Evolutionary conservation across 2,329 filamentous ascomycete genomes (phyloP).

Genomic region (Leptographium procerum): DNA sequence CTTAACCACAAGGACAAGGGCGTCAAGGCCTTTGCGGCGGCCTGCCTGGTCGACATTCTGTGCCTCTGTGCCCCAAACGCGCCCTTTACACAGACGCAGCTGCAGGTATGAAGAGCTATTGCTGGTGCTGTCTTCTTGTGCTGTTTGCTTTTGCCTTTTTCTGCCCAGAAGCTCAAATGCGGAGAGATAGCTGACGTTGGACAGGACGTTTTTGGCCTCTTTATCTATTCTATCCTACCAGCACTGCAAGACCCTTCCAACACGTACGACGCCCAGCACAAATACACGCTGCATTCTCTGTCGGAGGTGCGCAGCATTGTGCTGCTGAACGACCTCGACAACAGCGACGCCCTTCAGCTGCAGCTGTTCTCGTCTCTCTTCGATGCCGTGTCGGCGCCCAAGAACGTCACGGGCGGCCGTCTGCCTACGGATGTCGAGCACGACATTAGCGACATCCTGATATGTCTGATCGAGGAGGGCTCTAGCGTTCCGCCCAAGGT

Average conservation of each 20-base stretch:
- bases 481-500: constrained; percentile 66
- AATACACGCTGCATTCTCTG: constrained; percentile 80
- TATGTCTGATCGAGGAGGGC: constrained; percentile 79
- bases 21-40: constrained; percentile 77
- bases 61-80: constrained; percentile 89
- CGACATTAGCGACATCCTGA: constrained; percentile 77
- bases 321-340: constrained; percentile 76
- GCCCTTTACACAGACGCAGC: constrained; percentile 78
- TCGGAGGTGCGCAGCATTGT: constrained; percentile 92
- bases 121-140: too few species aligned
- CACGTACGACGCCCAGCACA: constrained; percentile 85
- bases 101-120: constrained; percentile 79
- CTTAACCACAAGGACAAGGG: constrained; percentile 87
- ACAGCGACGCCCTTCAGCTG: constrained; percentile 66
- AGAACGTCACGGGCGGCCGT: constrained; percentile 64
- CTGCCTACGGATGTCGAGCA: constrained; percentile 89
- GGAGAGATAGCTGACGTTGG: background rate
- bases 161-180: too few species aligned
- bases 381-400: constrained; percentile 77
- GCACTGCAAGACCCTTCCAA: constrained; percentile 76
- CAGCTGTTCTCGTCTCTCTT: constrained; percentile 83
- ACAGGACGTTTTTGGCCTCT: constrained; percentile 80
- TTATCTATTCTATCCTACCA: constrained; percentile 73
- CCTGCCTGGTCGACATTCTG: constrained; percentile 87
- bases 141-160: too few species aligned